Evolutionary conservation across 495 filamentous ascomycete species (phyloP).

Genomic region (Trichodelitschia bisporula): DNA sequence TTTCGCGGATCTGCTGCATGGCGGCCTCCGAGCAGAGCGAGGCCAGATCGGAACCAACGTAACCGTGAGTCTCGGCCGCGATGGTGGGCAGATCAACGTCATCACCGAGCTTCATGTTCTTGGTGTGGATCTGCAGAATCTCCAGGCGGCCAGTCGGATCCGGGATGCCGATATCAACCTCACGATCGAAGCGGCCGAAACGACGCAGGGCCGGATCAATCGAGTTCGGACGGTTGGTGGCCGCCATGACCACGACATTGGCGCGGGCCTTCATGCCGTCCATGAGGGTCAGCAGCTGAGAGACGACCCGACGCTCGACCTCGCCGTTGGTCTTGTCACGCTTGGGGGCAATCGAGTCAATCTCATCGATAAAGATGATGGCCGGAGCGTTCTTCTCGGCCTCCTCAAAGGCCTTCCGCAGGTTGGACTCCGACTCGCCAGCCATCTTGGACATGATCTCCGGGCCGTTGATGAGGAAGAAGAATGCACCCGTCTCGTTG

Average conservation of each 20-base stretch:
- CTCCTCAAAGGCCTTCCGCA: conserved; percentile 95
- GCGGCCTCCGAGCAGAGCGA: conserved; percentile 98
- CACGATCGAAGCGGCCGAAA: conserved; percentile 94
- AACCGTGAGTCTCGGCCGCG: conserved; percentile 94
- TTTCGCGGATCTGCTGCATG: conserved; percentile 99
- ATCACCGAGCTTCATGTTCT: conserved; percentile 98
- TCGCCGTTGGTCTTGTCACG: conserved; percentile 99
- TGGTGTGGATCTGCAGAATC: conserved; percentile 96
- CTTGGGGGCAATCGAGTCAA: conserved; percentile 96
- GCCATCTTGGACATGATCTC: conserved; percentile 99
- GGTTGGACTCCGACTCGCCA: conserved; percentile 91
- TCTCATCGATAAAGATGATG: conserved; percentile 99
- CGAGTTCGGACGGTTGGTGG: conserved; percentile 92
- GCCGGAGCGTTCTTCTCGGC: conserved; percentile 98
- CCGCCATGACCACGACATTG: conserved; percentile 96
- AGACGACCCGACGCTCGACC: conserved; percentile 94
- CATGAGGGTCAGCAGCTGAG: conserved; percentile 93
- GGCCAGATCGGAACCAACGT: conserved; percentile 94
- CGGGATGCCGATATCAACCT: conserved; percentile 93
- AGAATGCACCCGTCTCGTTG: conserved; percentile 97
- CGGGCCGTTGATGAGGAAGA: conserved; percentile 97
- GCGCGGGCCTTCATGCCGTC: conserved; percentile 98
- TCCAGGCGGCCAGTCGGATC: conserved; percentile 97
- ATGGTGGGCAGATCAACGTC: conserved; percentile 95
- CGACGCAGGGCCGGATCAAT: conserved; percentile 93